Base-by-base conservation (phyloP, 2,329 filamentous ascomycete genomes). In the Cytospora paraplurivora region DNA sequence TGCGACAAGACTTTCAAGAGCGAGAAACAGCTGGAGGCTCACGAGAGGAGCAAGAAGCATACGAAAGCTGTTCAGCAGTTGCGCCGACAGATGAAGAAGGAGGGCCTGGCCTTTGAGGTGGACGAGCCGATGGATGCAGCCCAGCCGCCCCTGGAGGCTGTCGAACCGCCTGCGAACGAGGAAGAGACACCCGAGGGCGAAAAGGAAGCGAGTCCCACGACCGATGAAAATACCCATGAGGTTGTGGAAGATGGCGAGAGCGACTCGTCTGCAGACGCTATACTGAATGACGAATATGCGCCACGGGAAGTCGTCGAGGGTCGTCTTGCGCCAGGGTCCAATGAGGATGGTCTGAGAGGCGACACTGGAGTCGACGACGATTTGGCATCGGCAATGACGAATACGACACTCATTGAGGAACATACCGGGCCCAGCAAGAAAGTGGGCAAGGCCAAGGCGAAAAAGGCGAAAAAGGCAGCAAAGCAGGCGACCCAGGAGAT, bases 21-120 rank as follows among this genome's bases (percentile, higher is more conserved):
- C 71, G 91, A 96, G 73, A 93, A 92, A 68, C 94, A 98, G 72
- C 93, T 90, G 66, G 88, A 96, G 71, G 89, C 90, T 3, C 95
- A 99, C 71, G 93, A 97, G 77, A 92, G 90, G 78, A 98, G 94
- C 81, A 99, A 97, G 75, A 99, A 98, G 76, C 95, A 99, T 71
- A 77, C 88, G 66, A 98, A 97, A 73, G 89, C 92, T 2, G 83
- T 97, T 7, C 88, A 93, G 68, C 85, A 93, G 66, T 77, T 99
- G 47, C 87, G 87, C 70, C 84, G 86, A 71, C 88, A 95, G 73
- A 96, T 99, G 93, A 85, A 83, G 69, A 87, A 88, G 69, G 91
- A 99, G 71, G 89, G 93, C 70, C 79, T 81, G 54, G 81, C 87
- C 56, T 74, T 92, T 10, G 76, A 84, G 50, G 71, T 88, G 4